Base-by-base conservation (phyloP, 1,139 yeast genomes). In the Williopsis jadinii region DNA sequence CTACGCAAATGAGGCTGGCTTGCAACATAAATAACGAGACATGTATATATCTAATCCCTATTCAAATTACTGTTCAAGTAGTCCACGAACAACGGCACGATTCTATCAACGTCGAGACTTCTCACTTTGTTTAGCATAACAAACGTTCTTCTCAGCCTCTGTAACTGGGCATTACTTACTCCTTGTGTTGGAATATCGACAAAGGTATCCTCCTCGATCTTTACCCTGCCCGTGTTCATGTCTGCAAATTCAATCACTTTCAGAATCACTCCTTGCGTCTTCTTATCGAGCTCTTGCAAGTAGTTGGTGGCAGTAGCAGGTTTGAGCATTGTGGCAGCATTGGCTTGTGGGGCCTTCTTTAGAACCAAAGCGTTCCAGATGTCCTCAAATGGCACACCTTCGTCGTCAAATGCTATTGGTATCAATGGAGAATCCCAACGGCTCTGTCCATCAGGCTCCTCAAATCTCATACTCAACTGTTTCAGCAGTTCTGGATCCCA, bases 391-490 rank as follows among this genome's bases (percentile, higher is more conserved):
- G 90, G 87, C 11, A 84, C 54, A 6, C 65, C 60, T n/a, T 64
- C 66, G 45, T 80, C 80, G 36, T 76, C 80, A 35, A 79, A 73
- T 3, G 80, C 73, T 1, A 86, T 62, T 0, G 86, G 77, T 59
- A 87, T 83, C 47, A 90, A 64, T 2, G 99, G 99, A 5, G 95
- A 79, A 59, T 92, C 99, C 98, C 98, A 92, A 46, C 97, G 68
- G 32, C 83, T 77, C 56, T 77, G 75, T 15, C 80, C 80, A 55
- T 86, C 84, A 1, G 99, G 99, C 59, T 92, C 98, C 61, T 92
- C 98, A 56, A 82, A 94, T 48, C 98, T 64, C 78, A 88, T 84
- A 5, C 79, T 73, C 48, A 92, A 64, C 41, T 84, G 92, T 19
- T 71, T 72, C 37, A 90, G 67, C 38, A 87, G 62, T 32, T 75